A percentile compares a stretch with the other conserved stretches of the same genome.
Evolutionary conservation across 2,329 filamentous ascomycete species (phyloP).

Genomic region (Fusarium incarnatum): DNA sequence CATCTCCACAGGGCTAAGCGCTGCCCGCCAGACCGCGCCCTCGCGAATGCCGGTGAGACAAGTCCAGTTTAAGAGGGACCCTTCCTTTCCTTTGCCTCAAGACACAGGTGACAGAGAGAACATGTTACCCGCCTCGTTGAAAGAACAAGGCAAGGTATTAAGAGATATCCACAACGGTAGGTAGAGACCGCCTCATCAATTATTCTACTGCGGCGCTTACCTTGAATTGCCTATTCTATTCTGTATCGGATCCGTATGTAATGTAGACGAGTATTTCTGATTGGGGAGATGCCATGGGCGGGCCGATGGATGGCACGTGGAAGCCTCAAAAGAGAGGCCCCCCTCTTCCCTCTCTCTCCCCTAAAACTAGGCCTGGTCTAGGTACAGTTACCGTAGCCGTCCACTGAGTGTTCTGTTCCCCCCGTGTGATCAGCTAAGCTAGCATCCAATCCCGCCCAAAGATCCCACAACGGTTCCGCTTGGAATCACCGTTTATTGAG

Average conservation of each 20-base stretch:
- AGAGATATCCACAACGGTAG: neutral
- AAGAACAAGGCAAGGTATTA: neutral
- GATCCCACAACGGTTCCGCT: slow-evolving; percentile 25
- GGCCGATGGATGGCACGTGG: slow-evolving; percentile 22
- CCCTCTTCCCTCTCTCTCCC: neutral
- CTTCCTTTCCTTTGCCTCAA: neutral
- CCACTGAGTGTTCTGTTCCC: neutral
- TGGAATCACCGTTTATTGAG: slow-evolving; percentile 21
- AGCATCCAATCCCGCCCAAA: neutral
- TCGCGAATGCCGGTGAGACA: slow-evolving; percentile 14
- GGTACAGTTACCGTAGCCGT: neutral
- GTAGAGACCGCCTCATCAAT: slow-evolving; percentile 6
- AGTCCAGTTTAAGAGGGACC: neutral
- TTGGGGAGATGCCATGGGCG: slow-evolving; percentile 38
- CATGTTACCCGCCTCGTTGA: neutral
- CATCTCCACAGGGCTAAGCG: slow-evolving; percentile 4
- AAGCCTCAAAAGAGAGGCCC: neutral
- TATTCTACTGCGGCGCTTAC: neutral
- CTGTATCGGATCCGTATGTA: neutral
- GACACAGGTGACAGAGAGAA: neutral
- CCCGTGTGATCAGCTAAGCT: slow-evolving; percentile 34
- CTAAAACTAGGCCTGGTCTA: neutral
- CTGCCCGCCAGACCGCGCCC: slow-evolving; percentile 36
- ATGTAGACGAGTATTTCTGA: slow-evolving; percentile 6
- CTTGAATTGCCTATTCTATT: neutral